Base-by-base conservation (phyloP, 2,329 filamentous ascomycete species). In the Colletotrichum acutatum region DNA sequence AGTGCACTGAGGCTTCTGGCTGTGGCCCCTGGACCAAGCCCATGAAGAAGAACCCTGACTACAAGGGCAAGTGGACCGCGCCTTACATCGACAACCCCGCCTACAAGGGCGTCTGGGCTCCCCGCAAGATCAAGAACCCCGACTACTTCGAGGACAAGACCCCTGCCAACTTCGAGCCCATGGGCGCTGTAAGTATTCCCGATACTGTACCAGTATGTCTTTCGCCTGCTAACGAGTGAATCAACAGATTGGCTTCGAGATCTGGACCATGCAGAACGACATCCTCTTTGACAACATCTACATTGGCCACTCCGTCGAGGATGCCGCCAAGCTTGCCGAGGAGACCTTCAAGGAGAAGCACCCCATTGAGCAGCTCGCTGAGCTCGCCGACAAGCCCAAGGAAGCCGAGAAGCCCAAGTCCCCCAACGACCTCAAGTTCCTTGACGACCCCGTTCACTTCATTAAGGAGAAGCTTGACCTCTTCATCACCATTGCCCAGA, bases 281-380 rank as follows among this genome's bases (percentile, higher is more conserved):
- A 98, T 99, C 79, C 93, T 98, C 80, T 98, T 99, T 80, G 95
- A 98, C 91, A 99, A 99, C 92, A 97, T 99, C 89, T 99, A 98
- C 91, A 95, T 99, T 83, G 97, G 97, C 76, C 97, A 99, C 91
- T 98, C 96, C 24, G 84, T 97, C 78, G 95, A 95, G 81, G 97
- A 99, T 78, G 97, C 97, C 75, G 91, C 93, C 84, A 93, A 95
- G 87, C 89, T 99, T 81, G 93, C 95, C 79, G 89, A 93, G 76
- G 94, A 98, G 90, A 94, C 95, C 68, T 99, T 95, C 84, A 92
- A 94, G 81, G 86, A 95, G 86, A 99, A 99, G 94, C 89, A 92
- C 83, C 88, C 91, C 68, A 86, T 94, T 64, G 97, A 99, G 89
- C 90, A 93, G 88, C 90, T 92, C 60, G 88, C 94, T 77, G 94